A percentile compares a stretch with the other conserved stretches of the same genome.
Conservation (phyloP, 192 early-diverging fungal genomes). For the Coemansia interrupta region DNA sequence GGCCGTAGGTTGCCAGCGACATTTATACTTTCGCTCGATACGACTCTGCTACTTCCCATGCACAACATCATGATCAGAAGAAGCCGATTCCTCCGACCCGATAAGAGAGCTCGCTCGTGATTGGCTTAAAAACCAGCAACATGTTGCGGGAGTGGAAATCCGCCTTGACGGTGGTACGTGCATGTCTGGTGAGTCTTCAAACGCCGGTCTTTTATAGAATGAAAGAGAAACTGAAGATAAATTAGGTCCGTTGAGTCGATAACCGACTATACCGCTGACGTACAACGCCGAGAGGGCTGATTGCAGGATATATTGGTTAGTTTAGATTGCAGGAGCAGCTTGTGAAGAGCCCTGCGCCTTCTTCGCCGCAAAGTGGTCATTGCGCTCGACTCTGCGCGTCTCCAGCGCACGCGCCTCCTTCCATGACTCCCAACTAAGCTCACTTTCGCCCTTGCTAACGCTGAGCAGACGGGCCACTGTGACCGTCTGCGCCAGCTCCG, state of each 20-base stretch:
- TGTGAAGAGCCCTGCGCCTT: not conserved
- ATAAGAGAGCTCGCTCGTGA: conserved; percentile 2
- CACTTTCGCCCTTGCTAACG: conserved; percentile 38
- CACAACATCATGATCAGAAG: not conserved
- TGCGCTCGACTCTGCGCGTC: conserved; percentile 21
- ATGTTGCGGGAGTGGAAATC: too few relatives aligned
- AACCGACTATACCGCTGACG: too few relatives aligned
- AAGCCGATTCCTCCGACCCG: conserved; percentile 3
- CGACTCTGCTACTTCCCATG: not conserved
- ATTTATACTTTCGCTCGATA: not conserved
- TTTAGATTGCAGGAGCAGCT: too few relatives aligned
- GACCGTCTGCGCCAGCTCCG: conserved; percentile 36
- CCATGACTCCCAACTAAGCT: conserved; percentile 43
- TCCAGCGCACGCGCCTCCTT: conserved; percentile 41
- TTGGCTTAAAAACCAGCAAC: conserved; percentile 4
- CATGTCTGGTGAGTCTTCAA: too few relatives aligned
- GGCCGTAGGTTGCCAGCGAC: not conserved
- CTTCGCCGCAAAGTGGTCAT: conserved; percentile 1
- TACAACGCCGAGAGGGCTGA: too few relatives aligned
- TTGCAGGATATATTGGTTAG: too few relatives aligned
- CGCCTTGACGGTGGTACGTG: too few relatives aligned
- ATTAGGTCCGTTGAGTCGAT: too few relatives aligned
- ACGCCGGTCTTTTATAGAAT: too few relatives aligned
- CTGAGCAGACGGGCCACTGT: conserved; percentile 48
- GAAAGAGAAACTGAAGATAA: too few relatives aligned